Percentiles rank a stretch among this genome's conserved stretches.
Evolutionary conservation across 768 basidiomycete genomes (phyloP).

Genomic region (Neoboletus magnificus): DNA sequence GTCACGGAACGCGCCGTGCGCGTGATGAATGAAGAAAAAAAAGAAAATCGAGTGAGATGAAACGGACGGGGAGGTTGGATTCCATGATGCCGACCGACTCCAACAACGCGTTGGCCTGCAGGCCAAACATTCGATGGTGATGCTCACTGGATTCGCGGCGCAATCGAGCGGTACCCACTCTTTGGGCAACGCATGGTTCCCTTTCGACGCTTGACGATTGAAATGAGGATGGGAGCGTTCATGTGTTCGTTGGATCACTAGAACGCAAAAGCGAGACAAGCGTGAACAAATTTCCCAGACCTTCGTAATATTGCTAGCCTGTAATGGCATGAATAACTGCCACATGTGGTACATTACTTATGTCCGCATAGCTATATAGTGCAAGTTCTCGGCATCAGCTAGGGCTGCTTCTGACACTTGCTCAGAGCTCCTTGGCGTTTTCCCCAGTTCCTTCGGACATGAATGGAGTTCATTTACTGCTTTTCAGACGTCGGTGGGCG

Average conservation of each 20-base stretch:
- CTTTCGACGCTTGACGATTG: background rate
- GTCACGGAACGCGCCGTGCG: slow-evolving; percentile 14
- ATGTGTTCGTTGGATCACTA: background rate
- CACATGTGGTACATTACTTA: background rate
- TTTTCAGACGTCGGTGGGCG: slow-evolving; percentile 5
- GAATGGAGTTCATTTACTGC: slow-evolving; percentile 14
- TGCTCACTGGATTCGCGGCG: slow-evolving; percentile 17
- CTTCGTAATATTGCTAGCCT: background rate
- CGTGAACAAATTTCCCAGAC: background rate
- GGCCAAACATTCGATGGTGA: background rate
- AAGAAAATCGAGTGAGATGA: slow-evolving; percentile 17
- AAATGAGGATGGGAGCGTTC: background rate
- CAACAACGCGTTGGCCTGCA: slow-evolving; percentile 24
- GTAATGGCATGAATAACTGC: background rate
- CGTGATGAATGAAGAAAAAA: background rate
- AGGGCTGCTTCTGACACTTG: background rate
- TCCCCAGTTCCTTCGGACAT: slow-evolving; percentile 20
- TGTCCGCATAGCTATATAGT: background rate
- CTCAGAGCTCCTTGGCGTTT: slow-evolving; percentile 8
- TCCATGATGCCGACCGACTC: slow-evolving; percentile 10
- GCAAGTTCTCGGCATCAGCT: background rate
- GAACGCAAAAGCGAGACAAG: background rate
- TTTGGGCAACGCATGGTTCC: background rate
- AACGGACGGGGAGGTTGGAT: slow-evolving; percentile 3
- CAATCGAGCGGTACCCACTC: background rate